Conservation (phyloP, 2,329 filamentous ascomycete species). For the Aureobasidium sp. region DNA sequence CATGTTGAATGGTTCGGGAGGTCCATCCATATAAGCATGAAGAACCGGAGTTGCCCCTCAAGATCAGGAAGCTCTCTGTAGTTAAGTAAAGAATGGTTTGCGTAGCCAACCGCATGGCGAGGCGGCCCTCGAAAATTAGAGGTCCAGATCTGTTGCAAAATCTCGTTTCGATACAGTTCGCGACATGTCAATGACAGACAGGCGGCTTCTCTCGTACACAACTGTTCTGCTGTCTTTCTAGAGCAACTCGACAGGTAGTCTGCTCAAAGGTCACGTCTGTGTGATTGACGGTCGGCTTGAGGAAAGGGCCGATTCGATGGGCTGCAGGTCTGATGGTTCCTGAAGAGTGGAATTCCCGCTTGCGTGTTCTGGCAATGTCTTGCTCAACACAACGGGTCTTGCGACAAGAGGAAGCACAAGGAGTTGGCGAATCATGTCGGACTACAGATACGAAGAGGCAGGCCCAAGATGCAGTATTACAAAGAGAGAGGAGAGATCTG, state of each 20-base stretch:
- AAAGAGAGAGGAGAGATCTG: not conserved
- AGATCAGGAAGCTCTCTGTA: not conserved
- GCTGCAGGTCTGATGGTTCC: not conserved
- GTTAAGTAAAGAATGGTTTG: no score
- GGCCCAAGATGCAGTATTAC: not conserved
- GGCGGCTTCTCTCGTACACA: not conserved
- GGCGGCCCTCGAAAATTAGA: not conserved
- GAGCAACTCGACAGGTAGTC: not conserved
- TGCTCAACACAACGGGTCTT: not conserved
- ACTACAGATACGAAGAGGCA: not conserved
- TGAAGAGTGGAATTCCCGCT: not conserved
- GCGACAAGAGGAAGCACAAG: not conserved
- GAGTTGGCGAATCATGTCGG: not conserved
- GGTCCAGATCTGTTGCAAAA: not conserved
- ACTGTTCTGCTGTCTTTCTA: not conserved
- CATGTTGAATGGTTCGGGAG: not conserved
- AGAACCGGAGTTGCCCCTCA: not conserved
- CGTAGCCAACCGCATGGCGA: no score
- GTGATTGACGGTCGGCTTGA: no score
- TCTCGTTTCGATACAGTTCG: not conserved
- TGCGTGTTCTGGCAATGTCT: not conserved
- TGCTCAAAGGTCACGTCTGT: not conserved
- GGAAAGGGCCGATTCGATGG: not conserved
- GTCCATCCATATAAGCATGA: not conserved
- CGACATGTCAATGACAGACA: not conserved